Evolutionary conservation across 2,329 filamentous ascomycete species (phyloP), one percentile per base, ranked within the genome.

Genomic region (Fusarium graminum): DNA sequence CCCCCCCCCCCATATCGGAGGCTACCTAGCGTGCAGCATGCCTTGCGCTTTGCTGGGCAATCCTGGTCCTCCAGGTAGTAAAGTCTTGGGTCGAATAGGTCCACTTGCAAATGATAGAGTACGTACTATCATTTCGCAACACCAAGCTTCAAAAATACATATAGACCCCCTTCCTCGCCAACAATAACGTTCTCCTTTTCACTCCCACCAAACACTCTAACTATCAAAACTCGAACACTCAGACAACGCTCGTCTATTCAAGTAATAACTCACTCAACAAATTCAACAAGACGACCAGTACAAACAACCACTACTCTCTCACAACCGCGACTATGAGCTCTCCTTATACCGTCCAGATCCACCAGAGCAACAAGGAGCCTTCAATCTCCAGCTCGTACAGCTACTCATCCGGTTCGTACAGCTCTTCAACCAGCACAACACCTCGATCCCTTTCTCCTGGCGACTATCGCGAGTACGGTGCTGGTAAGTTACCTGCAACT

Each of bases 401-500:
- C 59, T 64, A 67, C 50, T 74, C 70, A 43, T 67, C 63, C 55
- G 73, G 71, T 67, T 75, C 75, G 28, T 75, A 67, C 38, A 65
- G 52, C 56, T 61, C 69, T 34, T 74, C 72, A 30, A 69, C 63
- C 39, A 65, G 57, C 40, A 72, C 74, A 36, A 65, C 72, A n/a
- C 68, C 74, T 49, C 66, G 69, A 39, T 74, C 74, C 29, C 59
- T 67, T 30, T 74, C 75, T 32, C 67, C 74, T 29, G 71, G 67
- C 29, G 70, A 68, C 32, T 72, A 72, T 57, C 74, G 76, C 46
- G 74, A 76, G 50, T 74, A 78, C 59, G 72, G 67, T 63, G 72
- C 77, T 58, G 58, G 75, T 77, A 68, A 69, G 75, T 68, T 60
- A 29, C 42, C 52, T 63, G 46, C 39, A 38, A 43, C 40, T 51